Percentiles rank a stretch among this genome's conserved stretches.
Evolutionary conservation across 345 rosid genomes (phyloP).

Genomic region (Toxicodendron radicans): DNA sequence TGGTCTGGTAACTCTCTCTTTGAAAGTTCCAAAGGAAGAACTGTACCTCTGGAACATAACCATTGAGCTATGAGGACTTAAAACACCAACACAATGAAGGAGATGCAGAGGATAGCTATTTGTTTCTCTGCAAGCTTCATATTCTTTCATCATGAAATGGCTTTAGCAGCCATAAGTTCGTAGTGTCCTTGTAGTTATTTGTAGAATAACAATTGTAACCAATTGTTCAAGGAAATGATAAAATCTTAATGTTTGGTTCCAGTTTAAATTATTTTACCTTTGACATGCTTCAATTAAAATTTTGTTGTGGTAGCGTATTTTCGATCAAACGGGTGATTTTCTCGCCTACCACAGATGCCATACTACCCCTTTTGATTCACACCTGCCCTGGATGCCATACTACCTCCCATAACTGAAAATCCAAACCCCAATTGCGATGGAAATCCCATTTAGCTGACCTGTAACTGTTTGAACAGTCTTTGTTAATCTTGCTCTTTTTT

Average conservation of each 20-base stretch:
- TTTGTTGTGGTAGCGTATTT: too few relatives aligned
- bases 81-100: neutral
- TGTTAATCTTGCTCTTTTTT: too few relatives aligned
- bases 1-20: constrained; percentile 41
- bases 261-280: too few relatives aligned
- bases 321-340: too few relatives aligned
- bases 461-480: too few relatives aligned
- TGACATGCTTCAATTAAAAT: too few relatives aligned
- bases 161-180: neutral
- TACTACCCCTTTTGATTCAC: too few relatives aligned
- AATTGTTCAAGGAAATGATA: neutral
- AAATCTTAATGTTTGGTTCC: neutral
- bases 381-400: too few relatives aligned
- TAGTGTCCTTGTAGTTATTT: neutral
- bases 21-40: constrained; percentile 48
- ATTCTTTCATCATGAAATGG: neutral
- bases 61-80: constrained; percentile 25
- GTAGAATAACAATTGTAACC: neutral
- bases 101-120: neutral
- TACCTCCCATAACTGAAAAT: too few relatives aligned
- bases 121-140: neutral
- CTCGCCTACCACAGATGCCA: too few relatives aligned
- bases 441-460: too few relatives aligned
- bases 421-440: too few relatives aligned
- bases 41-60: constrained; percentile 52